A percentile compares a stretch with the other conserved stretches of the same genome.
Evolutionary conservation across 2,329 filamentous ascomycete genomes (phyloP).

Genomic region (Gliomastix tumulicola): DNA sequence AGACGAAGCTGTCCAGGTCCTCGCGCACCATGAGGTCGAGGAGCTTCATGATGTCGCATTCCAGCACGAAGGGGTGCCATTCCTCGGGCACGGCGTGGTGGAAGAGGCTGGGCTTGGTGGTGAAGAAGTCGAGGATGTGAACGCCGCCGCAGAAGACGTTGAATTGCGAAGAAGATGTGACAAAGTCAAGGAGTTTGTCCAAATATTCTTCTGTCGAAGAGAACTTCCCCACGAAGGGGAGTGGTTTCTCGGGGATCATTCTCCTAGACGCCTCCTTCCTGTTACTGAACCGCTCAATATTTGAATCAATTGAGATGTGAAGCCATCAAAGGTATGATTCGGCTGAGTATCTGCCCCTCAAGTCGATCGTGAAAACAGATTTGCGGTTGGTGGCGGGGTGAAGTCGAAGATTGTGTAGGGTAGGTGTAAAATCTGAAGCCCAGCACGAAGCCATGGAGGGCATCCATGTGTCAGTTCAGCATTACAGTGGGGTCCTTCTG

Average conservation of each 20-base stretch:
- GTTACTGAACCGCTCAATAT: too few species aligned
- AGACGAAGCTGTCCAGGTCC: constrained; percentile 44
- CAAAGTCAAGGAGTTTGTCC: constrained; percentile 68
- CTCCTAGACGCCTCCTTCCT: too few species aligned
- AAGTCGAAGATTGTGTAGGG: too few species aligned
- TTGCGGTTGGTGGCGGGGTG: too few species aligned
- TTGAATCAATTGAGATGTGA: too few species aligned
- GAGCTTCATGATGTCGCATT: constrained; percentile 65
- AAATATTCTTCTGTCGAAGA: constrained; percentile 69
- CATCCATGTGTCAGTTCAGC: too few species aligned
- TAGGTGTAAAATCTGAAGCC: too few species aligned
- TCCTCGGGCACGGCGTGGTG: constrained; percentile 66
- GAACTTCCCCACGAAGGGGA: constrained; percentile 70
- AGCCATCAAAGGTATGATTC: too few species aligned
- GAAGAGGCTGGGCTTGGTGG: constrained; percentile 76
- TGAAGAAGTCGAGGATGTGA: constrained; percentile 95
- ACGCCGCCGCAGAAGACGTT: constrained; percentile 93
- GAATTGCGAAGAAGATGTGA: constrained; percentile 66
- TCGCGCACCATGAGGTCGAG: constrained; percentile 77
- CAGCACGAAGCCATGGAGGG: too few species aligned
- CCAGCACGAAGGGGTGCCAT: constrained; percentile 75
- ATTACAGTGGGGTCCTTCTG: too few species aligned
- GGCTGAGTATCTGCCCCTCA: too few species aligned
- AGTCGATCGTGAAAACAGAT: too few species aligned
- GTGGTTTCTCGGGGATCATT: constrained; percentile 35